Evolutionary conservation across 768 basidiomycete genomes (phyloP).

Genomic region (Boletus rubroflammeus): DNA sequence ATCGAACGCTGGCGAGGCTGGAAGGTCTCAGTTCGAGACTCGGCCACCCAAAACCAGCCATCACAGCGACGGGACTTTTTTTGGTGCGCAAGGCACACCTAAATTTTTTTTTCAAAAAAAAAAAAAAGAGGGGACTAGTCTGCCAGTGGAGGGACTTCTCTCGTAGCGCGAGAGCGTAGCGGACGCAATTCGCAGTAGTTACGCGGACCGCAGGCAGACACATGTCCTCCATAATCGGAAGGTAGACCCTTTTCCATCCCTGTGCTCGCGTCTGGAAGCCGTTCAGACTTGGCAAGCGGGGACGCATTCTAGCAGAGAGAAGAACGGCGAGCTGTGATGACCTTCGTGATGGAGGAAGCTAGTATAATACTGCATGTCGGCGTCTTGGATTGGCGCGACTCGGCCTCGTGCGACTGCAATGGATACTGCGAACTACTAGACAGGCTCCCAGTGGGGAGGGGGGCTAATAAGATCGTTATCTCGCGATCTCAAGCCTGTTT

Average conservation of each 20-base stretch:
- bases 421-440: constrained; percentile 2
- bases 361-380: constrained; percentile 5
- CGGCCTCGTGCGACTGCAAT: constrained; percentile 13
- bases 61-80: constrained; percentile 8
- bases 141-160: constrained; percentile 18
- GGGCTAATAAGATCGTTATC: constrained; percentile 25
- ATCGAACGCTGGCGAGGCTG: background rate
- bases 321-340: constrained; percentile 17
- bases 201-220: constrained; percentile 31
- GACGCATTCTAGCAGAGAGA: constrained; percentile 7
- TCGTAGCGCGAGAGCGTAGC: constrained; percentile 20
- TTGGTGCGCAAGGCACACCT: constrained; percentile 19
- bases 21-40: background rate
- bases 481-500: constrained; percentile 27
- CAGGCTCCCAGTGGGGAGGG: background rate
- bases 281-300: constrained; percentile 15
- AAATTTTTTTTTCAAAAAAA: too few species aligned
- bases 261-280: constrained; percentile 18
- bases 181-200: constrained; percentile 24
- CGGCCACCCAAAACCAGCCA: constrained; percentile 6
- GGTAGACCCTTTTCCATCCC: constrained; percentile 24
- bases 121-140: constrained; percentile 13
- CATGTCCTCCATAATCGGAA: constrained; percentile 20
- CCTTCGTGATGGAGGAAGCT: constrained; percentile 21
- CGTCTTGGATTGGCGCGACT: constrained; percentile 23